Evolutionary conservation across 768 basidiomycete genomes (phyloP), one percentile per base, ranked within the genome.

Genomic region (Psilocybe subaeruginosa): DNA sequence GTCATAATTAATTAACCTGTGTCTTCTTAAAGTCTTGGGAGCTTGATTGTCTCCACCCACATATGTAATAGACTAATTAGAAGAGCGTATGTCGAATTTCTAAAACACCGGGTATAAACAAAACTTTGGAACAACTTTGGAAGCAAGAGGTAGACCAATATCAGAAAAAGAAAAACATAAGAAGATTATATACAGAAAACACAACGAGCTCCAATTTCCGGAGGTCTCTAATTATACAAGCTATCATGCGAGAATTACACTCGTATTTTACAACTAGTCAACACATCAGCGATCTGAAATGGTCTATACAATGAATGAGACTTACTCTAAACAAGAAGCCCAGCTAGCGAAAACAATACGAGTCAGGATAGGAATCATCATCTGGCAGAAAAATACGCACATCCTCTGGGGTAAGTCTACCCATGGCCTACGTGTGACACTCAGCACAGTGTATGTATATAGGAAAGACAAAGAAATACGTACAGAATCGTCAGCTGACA

Each of bases 351-450:
- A 11, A 59, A 37, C 49, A 23, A 58, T 27, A 55, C 54, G 56
- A 60, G 64, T 68, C n/a, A 63, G 59, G n/a, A 59, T n/a, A 31
- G 17, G 11, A 46, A 30, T 1, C 2, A 30, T 8, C 7, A 3
- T 19, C 16, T 23, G 33, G n/a, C 29, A 35, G 16, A 51, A 50
- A 49, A 2, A 16, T 16, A 75, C 85, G 70, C 68, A 88, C 85
- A 78, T 92, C 90, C 67, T 89, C 92, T 0, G 94, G 92, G 3
- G 95, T 97, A 70, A 99, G 75, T 60, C 95, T 86, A 23, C 96
- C 96, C 91, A 98, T 95, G 0, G 96, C 95, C 83, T 91, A 71
- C 37, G 69, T 46, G 29, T 52, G 19, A 56, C 19, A 56, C 63
- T 64, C 19, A 43, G 41, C 14, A 65, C 54, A 49, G 41, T 7